These are phyloP conservation scores for Pachysolen tannophilus DNA, from an alignment of 805 yeast genomes.

Conservation along the genomic window DNA sequence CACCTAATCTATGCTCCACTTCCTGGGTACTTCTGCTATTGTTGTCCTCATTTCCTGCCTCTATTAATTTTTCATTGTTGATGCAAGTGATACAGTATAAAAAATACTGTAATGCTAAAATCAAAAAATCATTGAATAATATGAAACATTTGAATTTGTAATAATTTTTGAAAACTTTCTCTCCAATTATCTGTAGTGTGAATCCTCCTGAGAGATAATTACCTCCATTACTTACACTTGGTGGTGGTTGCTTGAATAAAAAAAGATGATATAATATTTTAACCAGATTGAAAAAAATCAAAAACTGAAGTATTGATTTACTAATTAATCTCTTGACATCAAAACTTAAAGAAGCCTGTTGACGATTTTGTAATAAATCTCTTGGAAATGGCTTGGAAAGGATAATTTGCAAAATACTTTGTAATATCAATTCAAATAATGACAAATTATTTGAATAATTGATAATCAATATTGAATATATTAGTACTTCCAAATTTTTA, in stretches of 20 bases:
- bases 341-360: constrained; percentile 12
- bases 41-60: constrained; percentile 19
- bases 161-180: constrained; percentile 18
- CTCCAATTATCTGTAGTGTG: constrained; percentile 40
- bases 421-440: constrained; percentile 20
- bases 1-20: constrained; percentile 10
- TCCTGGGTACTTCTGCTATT: constrained; percentile 14
- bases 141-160: constrained; percentile 19
- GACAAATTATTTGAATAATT: constrained; percentile 35
- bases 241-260: constrained; percentile 21
- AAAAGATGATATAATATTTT: constrained; percentile 28
- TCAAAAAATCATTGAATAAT: constrained; percentile 22
- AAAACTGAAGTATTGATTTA: constrained; percentile 20
- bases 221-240: constrained; percentile 14
- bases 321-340: constrained; percentile 20
- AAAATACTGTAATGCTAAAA: constrained; percentile 22
- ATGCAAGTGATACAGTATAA: constrained; percentile 23
- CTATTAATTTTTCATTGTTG: constrained; percentile 18
- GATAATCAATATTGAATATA: constrained; percentile 27
- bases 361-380: constrained; percentile 17
- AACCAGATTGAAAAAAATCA: constrained; percentile 15
- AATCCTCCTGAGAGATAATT: constrained; percentile 32
- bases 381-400: constrained; percentile 33
- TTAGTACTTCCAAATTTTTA: constrained; percentile 24
- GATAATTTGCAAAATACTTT: constrained; percentile 30